Evolutionary conservation across 768 basidiomycete genomes (phyloP).

Genomic region (Lanmaoa rubissima): DNA sequence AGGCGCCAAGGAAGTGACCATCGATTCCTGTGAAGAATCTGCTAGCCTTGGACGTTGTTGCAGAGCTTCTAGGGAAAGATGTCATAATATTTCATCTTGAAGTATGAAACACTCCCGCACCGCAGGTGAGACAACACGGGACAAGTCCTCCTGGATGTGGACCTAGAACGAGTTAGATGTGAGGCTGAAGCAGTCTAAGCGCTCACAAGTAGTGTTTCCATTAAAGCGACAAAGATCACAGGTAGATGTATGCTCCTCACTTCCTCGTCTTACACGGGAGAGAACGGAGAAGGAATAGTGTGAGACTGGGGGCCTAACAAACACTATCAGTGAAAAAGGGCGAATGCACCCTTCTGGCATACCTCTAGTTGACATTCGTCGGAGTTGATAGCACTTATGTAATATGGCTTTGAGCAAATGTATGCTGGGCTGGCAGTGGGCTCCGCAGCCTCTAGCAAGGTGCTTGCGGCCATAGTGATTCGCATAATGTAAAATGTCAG

Average conservation of each 20-base stretch:
- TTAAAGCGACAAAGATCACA: slow-evolving; percentile 65
- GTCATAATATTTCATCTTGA: slow-evolving; percentile 50
- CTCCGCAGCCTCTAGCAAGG: slow-evolving; percentile 91
- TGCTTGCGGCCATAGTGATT: slow-evolving; percentile 80
- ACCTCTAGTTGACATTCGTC: slow-evolving; percentile 50
- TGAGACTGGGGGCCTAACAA: slow-evolving; percentile 61
- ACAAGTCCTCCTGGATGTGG: slow-evolving; percentile 36
- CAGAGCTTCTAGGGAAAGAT: slow-evolving; percentile 50
- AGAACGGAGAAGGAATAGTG: slow-evolving; percentile 67
- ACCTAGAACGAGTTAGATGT: slow-evolving; percentile 27
- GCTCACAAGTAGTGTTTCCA: slow-evolving; percentile 64
- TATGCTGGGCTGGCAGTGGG: too few relatives aligned
- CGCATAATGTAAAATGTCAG: slow-evolving; percentile 26
- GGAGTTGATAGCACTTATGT: slow-evolving; percentile 49
- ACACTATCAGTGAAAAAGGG: slow-evolving; percentile 4
- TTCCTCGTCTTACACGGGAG: slow-evolving; percentile 88
- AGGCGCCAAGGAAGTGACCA: slow-evolving; percentile 48
- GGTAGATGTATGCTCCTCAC: slow-evolving; percentile 79
- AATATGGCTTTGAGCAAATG: slow-evolving; percentile 61
- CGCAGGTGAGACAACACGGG: slow-evolving; percentile 34
- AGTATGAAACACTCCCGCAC: slow-evolving; percentile 47
- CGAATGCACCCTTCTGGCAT: slow-evolving; percentile 7
- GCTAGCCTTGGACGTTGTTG: slow-evolving; percentile 49
- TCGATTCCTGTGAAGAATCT: slow-evolving; percentile 33
- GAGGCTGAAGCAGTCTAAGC: neutral